Conservation (phyloP, 352 stramenopile genomes). For the Globisporangium splendens region DNA sequence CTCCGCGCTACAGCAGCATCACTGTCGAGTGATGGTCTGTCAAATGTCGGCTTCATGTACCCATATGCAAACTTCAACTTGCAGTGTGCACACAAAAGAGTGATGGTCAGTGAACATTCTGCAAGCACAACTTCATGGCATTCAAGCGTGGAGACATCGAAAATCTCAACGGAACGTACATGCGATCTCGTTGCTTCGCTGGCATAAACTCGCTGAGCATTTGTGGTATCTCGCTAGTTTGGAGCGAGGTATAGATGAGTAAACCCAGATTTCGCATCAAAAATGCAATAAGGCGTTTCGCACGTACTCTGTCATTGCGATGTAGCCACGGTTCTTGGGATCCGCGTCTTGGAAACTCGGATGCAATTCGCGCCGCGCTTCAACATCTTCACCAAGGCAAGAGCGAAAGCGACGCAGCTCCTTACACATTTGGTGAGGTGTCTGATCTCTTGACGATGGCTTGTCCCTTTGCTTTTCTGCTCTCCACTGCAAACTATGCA, state of each 20-base stretch:
- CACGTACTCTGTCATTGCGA: constrained; percentile 4
- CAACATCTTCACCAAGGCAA: background rate
- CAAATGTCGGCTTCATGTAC: no score
- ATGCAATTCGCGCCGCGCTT: background rate
- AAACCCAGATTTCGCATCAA: background rate
- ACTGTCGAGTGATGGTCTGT: no score
- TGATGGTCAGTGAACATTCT: no score
- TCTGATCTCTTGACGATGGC: no score
- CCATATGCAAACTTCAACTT: no score
- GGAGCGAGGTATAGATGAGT: background rate
- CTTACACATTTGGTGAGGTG: background rate
- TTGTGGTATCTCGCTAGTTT: background rate
- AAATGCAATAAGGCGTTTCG: background rate
- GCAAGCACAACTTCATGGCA: no score
- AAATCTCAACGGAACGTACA: background rate
- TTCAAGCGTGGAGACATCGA: background rate
- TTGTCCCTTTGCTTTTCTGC: no score
- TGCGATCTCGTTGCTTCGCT: background rate
- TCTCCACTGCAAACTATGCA: no score
- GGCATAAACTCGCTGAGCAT: constrained; percentile 7
- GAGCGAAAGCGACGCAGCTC: background rate
- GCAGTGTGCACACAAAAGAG: no score
- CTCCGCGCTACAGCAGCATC: no score
- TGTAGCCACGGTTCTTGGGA: constrained; percentile 1
- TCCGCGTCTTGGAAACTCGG: constrained; percentile 20